Conservation (phyloP, 2,329 filamentous ascomycete genomes). For the Pseudocercospora crystallina region DNA sequence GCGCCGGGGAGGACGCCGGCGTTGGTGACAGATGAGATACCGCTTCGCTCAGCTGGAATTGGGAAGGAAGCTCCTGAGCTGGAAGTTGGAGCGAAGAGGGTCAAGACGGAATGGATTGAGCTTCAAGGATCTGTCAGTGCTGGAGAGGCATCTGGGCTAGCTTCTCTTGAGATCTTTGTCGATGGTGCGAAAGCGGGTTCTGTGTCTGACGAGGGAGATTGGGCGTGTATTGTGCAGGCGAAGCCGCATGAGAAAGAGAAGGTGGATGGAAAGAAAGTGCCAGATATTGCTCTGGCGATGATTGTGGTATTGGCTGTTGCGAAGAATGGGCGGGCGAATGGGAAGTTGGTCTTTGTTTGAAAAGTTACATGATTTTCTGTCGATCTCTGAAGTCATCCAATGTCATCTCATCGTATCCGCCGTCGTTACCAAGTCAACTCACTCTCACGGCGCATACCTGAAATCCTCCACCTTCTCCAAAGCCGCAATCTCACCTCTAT, state of each 20-base stretch:
- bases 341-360: neutral
- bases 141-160: neutral
- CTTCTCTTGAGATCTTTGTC: neutral
- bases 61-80: neutral
- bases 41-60: neutral
- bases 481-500: constrained; percentile 12
- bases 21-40: constrained; percentile 1
- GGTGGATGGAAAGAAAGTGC: constrained; percentile 1
- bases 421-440: neutral
- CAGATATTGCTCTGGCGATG: constrained; percentile 2
- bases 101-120: neutral
- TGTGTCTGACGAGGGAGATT: neutral
- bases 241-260: constrained; percentile 6
- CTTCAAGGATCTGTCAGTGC: neutral
- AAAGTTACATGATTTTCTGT: no score
- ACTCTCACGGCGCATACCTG: constrained; percentile 19
- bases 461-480: constrained; percentile 21
- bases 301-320: neutral
- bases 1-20: constrained; percentile 4
- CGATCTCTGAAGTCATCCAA: no score
- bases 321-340: neutral
- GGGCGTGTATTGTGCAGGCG: neutral
- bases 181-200: neutral
- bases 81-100: neutral
- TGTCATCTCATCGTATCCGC: no score